Percentiles rank a stretch among this genome's conserved stretches.
These are phyloP conservation scores for Perkinsus marinus DNA, from an alignment of 169 alveolate genomes.

Conservation along the genomic window DNA sequence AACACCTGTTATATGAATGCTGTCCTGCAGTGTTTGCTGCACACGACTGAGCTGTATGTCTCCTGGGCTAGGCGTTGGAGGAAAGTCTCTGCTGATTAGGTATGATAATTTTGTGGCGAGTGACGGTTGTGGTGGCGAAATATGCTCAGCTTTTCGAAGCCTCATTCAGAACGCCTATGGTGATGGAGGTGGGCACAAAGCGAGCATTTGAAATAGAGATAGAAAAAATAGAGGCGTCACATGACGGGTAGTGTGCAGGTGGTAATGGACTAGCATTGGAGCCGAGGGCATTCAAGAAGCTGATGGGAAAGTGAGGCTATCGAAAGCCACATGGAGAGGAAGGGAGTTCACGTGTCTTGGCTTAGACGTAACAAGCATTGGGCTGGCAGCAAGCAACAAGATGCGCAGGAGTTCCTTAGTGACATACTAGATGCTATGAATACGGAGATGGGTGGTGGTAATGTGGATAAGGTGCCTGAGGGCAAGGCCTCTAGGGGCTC, in stretches of 20 bases:
- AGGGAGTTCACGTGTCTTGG: too few species aligned
- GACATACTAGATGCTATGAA: neutral
- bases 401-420: neutral
- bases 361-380: neutral
- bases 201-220: too few species aligned
- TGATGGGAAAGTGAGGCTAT: neutral
- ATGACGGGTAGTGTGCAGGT: neutral
- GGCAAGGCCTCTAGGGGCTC: neutral
- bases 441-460: neutral
- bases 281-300: neutral
- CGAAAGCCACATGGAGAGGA: too few species aligned
- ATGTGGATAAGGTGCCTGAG: neutral
- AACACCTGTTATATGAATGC: slow-evolving; percentile 25
- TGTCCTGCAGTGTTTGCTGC: slow-evolving; percentile 16
- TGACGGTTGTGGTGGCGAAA: neutral
- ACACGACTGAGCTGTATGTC: neutral
- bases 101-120: neutral
- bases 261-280: neutral
- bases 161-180: neutral
- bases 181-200: neutral
- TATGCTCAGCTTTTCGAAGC: neutral
- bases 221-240: neutral
- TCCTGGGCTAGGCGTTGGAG: neutral
- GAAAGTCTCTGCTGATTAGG: neutral
- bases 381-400: neutral